phyloP scores from a whole-genome alignment of 2,329 filamentous ascomycete genomes.

The Chrysoporthe deuterocubensis region DNA sequence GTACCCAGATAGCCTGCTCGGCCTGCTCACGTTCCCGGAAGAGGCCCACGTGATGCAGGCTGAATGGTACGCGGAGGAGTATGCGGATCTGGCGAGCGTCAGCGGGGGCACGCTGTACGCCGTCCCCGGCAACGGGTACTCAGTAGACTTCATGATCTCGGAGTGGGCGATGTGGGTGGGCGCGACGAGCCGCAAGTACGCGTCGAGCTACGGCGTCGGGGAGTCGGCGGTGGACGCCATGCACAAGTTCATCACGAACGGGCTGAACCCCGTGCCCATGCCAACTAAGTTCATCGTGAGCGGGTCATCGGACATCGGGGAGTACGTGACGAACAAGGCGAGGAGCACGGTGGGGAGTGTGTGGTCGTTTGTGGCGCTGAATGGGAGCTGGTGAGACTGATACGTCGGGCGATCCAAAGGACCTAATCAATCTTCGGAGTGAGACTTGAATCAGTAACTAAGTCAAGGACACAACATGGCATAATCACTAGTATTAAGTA shows the following conservation, averaged over 20 bases:
- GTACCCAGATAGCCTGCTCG: slow-evolving; percentile 24
- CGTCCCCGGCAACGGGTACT: slow-evolving; percentile 12
- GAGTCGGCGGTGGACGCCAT: slow-evolving; percentile 15
- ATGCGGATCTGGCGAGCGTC: slow-evolving; percentile 13
- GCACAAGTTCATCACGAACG: slow-evolving; percentile 16
- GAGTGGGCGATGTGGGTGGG: slow-evolving; percentile 25
- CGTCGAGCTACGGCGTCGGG: slow-evolving; percentile 11
- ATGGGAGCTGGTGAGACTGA: slow-evolving; percentile 26
- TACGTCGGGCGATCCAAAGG: background rate
- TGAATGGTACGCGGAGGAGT: slow-evolving; percentile 11
- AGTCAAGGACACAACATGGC: too few relatives aligned
- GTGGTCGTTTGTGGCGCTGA: slow-evolving; percentile 22
- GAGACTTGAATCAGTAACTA: too few relatives aligned
- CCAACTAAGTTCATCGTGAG: slow-evolving; percentile 25
- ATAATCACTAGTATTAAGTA: too few relatives aligned
- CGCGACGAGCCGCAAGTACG: slow-evolving; percentile 16
- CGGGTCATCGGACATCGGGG: slow-evolving; percentile 9
- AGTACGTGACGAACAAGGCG: slow-evolving; percentile 22
- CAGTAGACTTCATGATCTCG: slow-evolving; percentile 22
- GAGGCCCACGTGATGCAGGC: slow-evolving; percentile 12
- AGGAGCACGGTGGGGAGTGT: slow-evolving; percentile 22
- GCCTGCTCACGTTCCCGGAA: slow-evolving; percentile 17
- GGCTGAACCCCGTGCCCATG: slow-evolving; percentile 21
- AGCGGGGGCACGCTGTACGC: slow-evolving; percentile 22
- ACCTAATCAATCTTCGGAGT: too few relatives aligned